A percentile compares a stretch with the other conserved stretches of the same genome.
These are phyloP conservation scores for Lyophyllum atratum DNA, from an alignment of 768 basidiomycete species.

Conservation along the genomic window DNA sequence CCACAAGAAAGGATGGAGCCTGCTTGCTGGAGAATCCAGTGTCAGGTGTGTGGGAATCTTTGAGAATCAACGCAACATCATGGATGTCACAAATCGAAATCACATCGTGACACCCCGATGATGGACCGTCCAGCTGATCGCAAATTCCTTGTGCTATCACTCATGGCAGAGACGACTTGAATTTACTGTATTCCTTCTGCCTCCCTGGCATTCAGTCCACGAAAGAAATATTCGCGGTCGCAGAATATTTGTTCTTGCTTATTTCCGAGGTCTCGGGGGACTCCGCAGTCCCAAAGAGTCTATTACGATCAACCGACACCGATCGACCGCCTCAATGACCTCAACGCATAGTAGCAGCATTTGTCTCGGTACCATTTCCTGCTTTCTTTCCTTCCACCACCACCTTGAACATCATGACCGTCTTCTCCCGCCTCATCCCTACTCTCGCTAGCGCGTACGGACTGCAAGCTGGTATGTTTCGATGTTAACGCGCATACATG, in stretches of 20 bases:
- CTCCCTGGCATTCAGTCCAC: background rate
- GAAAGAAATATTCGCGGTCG: too few species aligned
- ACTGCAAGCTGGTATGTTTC: conserved; percentile 45
- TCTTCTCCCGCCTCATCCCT: conserved; percentile 58
- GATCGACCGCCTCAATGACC: background rate
- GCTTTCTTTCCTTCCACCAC: background rate
- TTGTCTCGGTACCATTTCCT: background rate
- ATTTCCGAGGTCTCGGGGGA: background rate
- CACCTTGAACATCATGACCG: conserved; percentile 33
- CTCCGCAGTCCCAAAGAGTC: background rate
- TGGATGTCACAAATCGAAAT: background rate
- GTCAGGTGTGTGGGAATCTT: conserved; percentile 29
- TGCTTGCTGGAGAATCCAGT: conserved; percentile 30
- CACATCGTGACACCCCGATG: background rate
- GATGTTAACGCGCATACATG: background rate
- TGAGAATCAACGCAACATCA: conserved; percentile 17
- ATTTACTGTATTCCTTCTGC: background rate
- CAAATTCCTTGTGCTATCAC: background rate
- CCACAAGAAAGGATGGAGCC: conserved; percentile 9
- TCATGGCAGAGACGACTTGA: background rate
- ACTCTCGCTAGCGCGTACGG: conserved; percentile 49
- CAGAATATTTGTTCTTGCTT: background rate
- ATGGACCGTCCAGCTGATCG: background rate
- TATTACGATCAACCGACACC: background rate
- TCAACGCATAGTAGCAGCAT: background rate